Conservation (phyloP, 805 yeast genomes). For the Teunomyces atbi region DNA sequence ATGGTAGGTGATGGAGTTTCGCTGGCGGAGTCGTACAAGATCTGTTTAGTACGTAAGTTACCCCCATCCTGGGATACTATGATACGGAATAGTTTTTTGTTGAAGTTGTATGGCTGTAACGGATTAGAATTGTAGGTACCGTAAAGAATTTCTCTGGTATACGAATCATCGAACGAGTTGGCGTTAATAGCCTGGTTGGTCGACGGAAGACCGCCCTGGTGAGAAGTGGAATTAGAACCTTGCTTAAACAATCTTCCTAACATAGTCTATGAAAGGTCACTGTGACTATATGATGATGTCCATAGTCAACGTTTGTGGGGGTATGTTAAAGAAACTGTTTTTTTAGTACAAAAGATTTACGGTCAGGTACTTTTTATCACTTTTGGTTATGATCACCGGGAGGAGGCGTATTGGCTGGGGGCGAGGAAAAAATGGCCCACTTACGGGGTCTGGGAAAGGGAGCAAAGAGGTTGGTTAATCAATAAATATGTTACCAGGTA, state of each 20-base stretch:
- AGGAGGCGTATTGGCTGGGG: neutral
- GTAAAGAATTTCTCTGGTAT: constrained; percentile 46
- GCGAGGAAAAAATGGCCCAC: neutral
- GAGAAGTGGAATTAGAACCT: constrained; percentile 3
- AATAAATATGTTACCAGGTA: neutral
- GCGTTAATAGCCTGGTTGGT: constrained; percentile 7
- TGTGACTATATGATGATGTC: neutral
- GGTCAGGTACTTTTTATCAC: neutral
- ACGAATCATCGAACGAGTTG: constrained; percentile 42
- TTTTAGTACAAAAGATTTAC: neutral
- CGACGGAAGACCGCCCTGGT: constrained; percentile 1
- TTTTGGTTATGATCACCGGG: neutral
- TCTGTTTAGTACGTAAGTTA: constrained; percentile 44
- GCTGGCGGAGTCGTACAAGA: constrained; percentile 44
- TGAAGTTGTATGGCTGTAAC: constrained; percentile 25
- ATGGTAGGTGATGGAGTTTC: constrained; percentile 14
- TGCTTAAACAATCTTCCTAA: constrained; percentile 16
- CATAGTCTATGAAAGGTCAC: constrained; percentile 7
- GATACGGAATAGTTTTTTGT: constrained; percentile 37
- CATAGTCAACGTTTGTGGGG: constrained; percentile 1
- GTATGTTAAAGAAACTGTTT: neutral
- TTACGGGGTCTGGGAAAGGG: neutral
- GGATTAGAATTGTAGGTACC: constrained; percentile 35
- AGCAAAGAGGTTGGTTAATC: no score
- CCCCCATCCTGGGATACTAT: constrained; percentile 54